phyloP scores from a whole-genome alignment of 2,329 filamentous ascomycete species.

The Pseudogymnoascus destructans region DNA sequence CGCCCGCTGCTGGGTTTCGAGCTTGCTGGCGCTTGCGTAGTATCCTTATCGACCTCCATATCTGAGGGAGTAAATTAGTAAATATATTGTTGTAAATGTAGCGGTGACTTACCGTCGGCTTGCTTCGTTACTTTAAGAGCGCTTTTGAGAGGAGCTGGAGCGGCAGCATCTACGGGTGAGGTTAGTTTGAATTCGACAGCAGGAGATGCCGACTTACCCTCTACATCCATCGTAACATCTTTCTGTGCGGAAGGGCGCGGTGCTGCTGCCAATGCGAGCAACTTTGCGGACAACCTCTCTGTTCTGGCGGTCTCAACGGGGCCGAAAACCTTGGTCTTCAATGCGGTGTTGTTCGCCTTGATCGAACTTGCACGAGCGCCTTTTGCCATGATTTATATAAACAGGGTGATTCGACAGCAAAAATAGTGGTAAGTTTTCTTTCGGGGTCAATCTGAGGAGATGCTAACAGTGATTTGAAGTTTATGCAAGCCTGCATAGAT shows the following conservation, averaged over 20 bases:
- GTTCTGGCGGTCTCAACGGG: conserved; percentile 68
- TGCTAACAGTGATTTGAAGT: background rate
- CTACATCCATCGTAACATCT: conserved; percentile 37
- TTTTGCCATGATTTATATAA: conserved; percentile 61
- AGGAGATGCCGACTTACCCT: conserved; percentile 19
- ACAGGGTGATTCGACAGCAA: background rate
- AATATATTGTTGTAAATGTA: background rate
- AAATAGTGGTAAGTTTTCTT: background rate
- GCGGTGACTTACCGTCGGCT: conserved; percentile 18
- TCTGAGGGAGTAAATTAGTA: conserved; percentile 20
- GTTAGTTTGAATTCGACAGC: background rate
- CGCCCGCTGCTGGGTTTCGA: conserved; percentile 33
- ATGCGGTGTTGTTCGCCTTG: conserved; percentile 71
- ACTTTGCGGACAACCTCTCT: conserved; percentile 72
- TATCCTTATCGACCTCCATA: conserved; percentile 43
- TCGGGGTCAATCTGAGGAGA: background rate
- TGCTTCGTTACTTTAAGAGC: conserved; percentile 15
- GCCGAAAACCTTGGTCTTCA: conserved; percentile 73
- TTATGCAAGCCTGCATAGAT: conserved; percentile 8
- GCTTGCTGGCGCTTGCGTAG: conserved; percentile 25
- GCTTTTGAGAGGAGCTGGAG: conserved; percentile 11
- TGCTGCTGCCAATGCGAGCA: conserved; percentile 66
- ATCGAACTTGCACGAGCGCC: conserved; percentile 63
- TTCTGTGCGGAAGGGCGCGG: conserved; percentile 48
- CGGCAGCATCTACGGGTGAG: background rate